Base-by-base conservation (phyloP, 345 rosid species). In the Syzygium oleosum region DNA sequence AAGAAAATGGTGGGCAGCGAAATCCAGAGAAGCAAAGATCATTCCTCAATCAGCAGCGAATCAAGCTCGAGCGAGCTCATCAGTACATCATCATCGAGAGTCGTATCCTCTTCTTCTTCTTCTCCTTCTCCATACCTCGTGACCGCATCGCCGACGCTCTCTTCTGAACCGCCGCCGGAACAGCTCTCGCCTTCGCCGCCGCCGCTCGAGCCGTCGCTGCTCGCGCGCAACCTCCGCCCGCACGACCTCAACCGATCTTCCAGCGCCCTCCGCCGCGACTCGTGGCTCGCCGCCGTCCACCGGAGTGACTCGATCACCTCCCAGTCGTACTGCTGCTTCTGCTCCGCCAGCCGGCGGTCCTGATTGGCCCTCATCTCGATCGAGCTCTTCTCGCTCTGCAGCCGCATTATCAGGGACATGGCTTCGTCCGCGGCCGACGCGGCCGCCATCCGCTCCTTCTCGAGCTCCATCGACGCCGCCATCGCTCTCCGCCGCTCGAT, bases 321-420 rank as follows among this genome's bases (percentile, higher is more conserved):
- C 86, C 90, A 89, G 78, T 95, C 95, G 68, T 91, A 91, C 11
- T 90, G 90, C 84, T 91, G 93, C 88, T 91, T 93, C 90, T 96
- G 94, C 89, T 93, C 94, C 4, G 96, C 93, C 52, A 93, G 54
- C 84, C 95, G 91, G 52, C 91, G 92, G 88, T 87, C 92, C 41
- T 92, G 99, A 58, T 87, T 96, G 55, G 97, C 94, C 31, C 91
- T 94, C 49, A 96, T 93, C 91, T 94, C 95, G 61, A 90, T 58
- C 7, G 86, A 87, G 87, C 95, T 94, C 86, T 95, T 96, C 93
- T 95, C 95, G 34, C 89, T 92, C 90, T 95, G 96, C 63, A 97
- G 96, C 88, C 95, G 92, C 84, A 94, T 77, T 85, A 97, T 94
- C 99, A 96, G 93, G 38, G 96, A 92, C 98, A 97, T 96, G 56